Conservation (phyloP, 1,139 yeast genomes). For the Keqinozyma sinolaborantium region DNA sequence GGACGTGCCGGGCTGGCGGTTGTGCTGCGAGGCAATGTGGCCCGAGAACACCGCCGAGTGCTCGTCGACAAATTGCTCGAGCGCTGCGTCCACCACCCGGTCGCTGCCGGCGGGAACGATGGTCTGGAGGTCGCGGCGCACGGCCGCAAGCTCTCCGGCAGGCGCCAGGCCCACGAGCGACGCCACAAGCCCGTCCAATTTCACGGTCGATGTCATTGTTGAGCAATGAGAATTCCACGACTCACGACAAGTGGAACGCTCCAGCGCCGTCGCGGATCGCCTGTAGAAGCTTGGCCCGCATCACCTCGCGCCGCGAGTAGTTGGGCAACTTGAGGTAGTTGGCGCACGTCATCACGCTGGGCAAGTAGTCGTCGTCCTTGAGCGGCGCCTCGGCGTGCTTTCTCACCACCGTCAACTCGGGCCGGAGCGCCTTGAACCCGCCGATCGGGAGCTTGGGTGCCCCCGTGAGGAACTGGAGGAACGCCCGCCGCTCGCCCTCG, state of each 20-base stretch:
- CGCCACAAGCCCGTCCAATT: slow-evolving; percentile 17
- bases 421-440: slow-evolving; percentile 81
- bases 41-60: slow-evolving; percentile 30
- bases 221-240: slow-evolving; percentile 1
- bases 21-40: slow-evolving; percentile 32
- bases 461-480: slow-evolving; percentile 88
- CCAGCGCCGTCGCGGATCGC: slow-evolving; percentile 90
- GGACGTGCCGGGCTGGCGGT: slow-evolving; percentile 28
- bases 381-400: slow-evolving; percentile 68
- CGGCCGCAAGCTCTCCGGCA: slow-evolving; percentile 37
- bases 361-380: slow-evolving; percentile 78
- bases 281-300: slow-evolving; percentile 55
- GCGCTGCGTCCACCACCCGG: slow-evolving; percentile 23
- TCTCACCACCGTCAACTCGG: slow-evolving; percentile 83
- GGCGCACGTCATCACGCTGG: slow-evolving; percentile 98
- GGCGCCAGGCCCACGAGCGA: slow-evolving; percentile 37
- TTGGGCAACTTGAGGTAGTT: slow-evolving; percentile 88
- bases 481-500: slow-evolving; percentile 57
- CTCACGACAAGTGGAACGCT: slow-evolving; percentile 72
- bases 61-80: slow-evolving; percentile 26
- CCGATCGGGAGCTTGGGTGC: slow-evolving; percentile 93
- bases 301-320: slow-evolving; percentile 59
- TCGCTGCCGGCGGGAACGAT: slow-evolving; percentile 18
- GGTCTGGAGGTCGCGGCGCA: slow-evolving; percentile 21
- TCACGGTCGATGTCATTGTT: slow-evolving; percentile 4